Conservation (phyloP, 768 basidiomycete species). For the Boletus bicolor region DNA sequence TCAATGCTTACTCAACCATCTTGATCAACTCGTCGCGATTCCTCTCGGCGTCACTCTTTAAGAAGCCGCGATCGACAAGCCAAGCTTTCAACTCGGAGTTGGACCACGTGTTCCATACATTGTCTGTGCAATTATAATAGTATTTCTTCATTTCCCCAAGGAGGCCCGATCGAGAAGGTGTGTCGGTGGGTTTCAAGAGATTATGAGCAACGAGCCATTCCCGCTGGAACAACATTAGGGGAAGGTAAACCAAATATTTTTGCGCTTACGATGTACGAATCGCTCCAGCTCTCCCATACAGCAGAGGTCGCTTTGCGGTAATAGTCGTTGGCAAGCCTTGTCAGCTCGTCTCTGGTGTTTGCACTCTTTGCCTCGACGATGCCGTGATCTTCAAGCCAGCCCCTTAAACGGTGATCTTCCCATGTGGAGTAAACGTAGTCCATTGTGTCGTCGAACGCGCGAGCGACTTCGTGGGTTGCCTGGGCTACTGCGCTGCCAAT, state of each 20-base stretch:
- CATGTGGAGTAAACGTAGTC: constrained; percentile 90
- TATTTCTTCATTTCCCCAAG: constrained; percentile 69
- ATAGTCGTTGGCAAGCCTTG: constrained; percentile 62
- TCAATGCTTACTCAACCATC: constrained; percentile 54
- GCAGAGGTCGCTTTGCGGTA: constrained; percentile 63
- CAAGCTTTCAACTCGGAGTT: constrained; percentile 75
- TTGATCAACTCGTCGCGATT: constrained; percentile 75
- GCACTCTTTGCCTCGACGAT: constrained; percentile 58
- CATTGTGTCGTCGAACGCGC: constrained; percentile 64
- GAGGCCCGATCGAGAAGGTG: constrained; percentile 52
- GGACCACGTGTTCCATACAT: constrained; percentile 66
- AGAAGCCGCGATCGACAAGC: constrained; percentile 69
- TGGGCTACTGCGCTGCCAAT: constrained; percentile 44
- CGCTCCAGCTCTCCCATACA: constrained; percentile 83
- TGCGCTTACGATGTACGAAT: constrained; percentile 67
- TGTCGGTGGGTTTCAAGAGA: constrained; percentile 60
- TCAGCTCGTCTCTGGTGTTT: constrained; percentile 59
- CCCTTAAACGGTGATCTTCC: constrained; percentile 73
- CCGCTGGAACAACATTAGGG: constrained; percentile 41
- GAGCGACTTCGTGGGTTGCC: constrained; percentile 49
- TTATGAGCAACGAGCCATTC: constrained; percentile 83
- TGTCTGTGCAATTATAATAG: constrained; percentile 60
- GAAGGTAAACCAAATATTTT: not conserved
- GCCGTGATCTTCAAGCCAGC: constrained; percentile 73
- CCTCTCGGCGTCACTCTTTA: constrained; percentile 68